Base-by-base conservation (phyloP, 805 yeast species). In the Candida succiphila region DNA sequence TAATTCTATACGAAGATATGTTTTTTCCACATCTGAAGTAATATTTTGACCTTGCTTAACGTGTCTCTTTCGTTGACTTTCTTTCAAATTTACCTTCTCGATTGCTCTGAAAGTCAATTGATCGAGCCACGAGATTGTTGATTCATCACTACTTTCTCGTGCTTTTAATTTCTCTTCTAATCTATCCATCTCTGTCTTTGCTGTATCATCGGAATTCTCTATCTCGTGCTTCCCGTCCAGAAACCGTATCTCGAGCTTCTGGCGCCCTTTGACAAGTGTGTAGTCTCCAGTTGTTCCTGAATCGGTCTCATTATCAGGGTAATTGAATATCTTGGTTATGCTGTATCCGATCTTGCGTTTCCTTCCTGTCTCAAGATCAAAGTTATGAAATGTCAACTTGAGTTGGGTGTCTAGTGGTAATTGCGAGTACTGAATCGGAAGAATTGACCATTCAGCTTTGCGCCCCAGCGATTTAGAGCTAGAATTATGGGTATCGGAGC, bases 391-490 rank as follows among this genome's bases (percentile, higher is more conserved):
- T 2, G 70, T 64, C 17, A 92, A 61, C 34, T 69, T 68, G 14
- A 88, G 51, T 40, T 64, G 68, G 4, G 92, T 56, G 27, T 72
- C 69, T 25, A 75, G 50, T 3, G 84, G 78, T n/a, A 89, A 52
- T 46, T 86, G 92, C 34, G 71, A 69, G 42, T 82, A 74, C 34
- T 67, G 64, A 2, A 88, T 68, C 1, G 96, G 89, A 30, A 92
- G 53, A 30, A 70, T 67, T 16, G 85, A 54, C 81, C 86, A 79
- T 38, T 75, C 74, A 43, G 79, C 70, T 88, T 51, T 69, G n/a
- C n/a, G n/a, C n/a, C n/a, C n/a, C n/a, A n/a, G n/a, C n/a, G n/a
- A n/a, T n/a, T n/a, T n/a, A n/a, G n/a, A n/a, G n/a, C n/a, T n/a
- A n/a, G 30, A 14, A 4, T 18, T 14, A 30, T 14, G 14, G 14